Conservation (phyloP, 2,329 filamentous ascomycete genomes). For the Microdochium paspali region DNA sequence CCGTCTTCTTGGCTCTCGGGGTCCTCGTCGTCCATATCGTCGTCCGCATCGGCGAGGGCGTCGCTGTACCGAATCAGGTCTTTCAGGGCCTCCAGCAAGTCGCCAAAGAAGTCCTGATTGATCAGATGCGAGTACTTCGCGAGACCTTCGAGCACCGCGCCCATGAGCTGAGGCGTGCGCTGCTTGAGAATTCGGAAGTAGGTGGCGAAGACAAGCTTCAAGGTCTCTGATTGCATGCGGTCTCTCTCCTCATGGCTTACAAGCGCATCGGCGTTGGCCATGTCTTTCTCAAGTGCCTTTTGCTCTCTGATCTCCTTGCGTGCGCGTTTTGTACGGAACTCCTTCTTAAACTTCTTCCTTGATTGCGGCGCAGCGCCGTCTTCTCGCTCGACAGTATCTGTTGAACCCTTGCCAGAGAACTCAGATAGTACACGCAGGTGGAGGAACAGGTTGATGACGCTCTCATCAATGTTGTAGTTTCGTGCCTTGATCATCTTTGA, state of each 20-base stretch:
- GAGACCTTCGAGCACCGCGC: slow-evolving; percentile 89
- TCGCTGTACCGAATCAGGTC: slow-evolving; percentile 78
- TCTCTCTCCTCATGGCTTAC: slow-evolving; percentile 91
- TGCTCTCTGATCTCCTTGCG: slow-evolving; percentile 78
- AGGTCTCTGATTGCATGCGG: slow-evolving; percentile 85
- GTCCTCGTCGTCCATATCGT: slow-evolving; percentile 31
- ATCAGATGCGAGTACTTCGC: slow-evolving; percentile 93
- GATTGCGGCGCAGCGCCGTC: slow-evolving; percentile 18
- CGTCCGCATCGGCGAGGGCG: slow-evolving; percentile 36
- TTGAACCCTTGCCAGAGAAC: slow-evolving; percentile 76
- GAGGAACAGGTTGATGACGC: slow-evolving; percentile 81
- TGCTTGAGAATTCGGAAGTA: slow-evolving; percentile 94
- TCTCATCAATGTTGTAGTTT: slow-evolving; percentile 76
- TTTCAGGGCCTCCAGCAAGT: slow-evolving; percentile 87
- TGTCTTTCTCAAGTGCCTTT: slow-evolving; percentile 83
- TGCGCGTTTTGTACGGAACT: slow-evolving; percentile 82
- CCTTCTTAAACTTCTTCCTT: slow-evolving; percentile 67
- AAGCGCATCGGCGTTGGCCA: slow-evolving; percentile 82
- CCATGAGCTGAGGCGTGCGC: slow-evolving; percentile 77
- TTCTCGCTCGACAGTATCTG: slow-evolving; percentile 58
- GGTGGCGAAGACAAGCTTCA: slow-evolving; percentile 89
- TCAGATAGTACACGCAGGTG: slow-evolving; percentile 82
- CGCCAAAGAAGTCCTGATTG: slow-evolving; percentile 98
- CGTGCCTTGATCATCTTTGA: slow-evolving; percentile 92
- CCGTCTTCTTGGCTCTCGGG: slow-evolving; percentile 30